These are phyloP conservation scores for Cantharellus anzutake DNA, from an alignment of 768 basidiomycete genomes.

Conservation along the genomic window DNA sequence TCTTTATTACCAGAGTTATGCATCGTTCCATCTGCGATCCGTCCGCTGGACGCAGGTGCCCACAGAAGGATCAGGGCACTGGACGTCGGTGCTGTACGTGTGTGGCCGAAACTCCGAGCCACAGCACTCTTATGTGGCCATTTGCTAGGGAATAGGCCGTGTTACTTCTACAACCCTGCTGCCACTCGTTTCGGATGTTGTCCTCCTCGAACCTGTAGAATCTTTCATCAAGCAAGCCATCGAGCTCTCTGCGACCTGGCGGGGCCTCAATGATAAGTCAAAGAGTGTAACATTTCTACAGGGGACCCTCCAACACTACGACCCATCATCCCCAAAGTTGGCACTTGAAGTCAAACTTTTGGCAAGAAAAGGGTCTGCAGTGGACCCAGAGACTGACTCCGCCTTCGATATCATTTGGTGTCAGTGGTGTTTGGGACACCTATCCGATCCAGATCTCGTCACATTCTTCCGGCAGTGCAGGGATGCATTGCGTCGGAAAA, in stretches of 20 bases:
- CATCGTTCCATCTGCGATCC: constrained; percentile 53
- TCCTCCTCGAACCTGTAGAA: constrained; percentile 75
- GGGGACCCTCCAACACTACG: constrained; percentile 62
- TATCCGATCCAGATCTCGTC: constrained; percentile 58
- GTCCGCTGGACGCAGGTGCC: constrained; percentile 23
- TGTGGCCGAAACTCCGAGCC: background rate
- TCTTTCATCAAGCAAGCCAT: constrained; percentile 58
- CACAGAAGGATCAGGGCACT: constrained; percentile 45
- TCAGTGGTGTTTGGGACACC: constrained; percentile 91
- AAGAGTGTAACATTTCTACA: constrained; percentile 69
- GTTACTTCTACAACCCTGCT: constrained; percentile 79
- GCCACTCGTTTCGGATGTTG: constrained; percentile 72
- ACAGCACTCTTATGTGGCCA: background rate
- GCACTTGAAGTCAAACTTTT: constrained; percentile 21
- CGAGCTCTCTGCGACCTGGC: constrained; percentile 33
- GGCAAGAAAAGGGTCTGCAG: constrained; percentile 38
- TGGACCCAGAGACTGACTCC: constrained; percentile 13
- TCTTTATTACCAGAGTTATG: constrained; percentile 63
- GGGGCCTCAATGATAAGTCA: constrained; percentile 37
- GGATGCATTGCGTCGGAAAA: constrained; percentile 30
- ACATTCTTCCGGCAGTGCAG: constrained; percentile 50
- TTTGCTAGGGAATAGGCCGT: constrained; percentile 53
- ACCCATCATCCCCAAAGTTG: constrained; percentile 33
- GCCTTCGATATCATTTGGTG: constrained; percentile 89
- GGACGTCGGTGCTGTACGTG: constrained; percentile 41